Conservation (phyloP, 495 filamentous ascomycete genomes). For the Lasiosphaeria miniovina region DNA sequence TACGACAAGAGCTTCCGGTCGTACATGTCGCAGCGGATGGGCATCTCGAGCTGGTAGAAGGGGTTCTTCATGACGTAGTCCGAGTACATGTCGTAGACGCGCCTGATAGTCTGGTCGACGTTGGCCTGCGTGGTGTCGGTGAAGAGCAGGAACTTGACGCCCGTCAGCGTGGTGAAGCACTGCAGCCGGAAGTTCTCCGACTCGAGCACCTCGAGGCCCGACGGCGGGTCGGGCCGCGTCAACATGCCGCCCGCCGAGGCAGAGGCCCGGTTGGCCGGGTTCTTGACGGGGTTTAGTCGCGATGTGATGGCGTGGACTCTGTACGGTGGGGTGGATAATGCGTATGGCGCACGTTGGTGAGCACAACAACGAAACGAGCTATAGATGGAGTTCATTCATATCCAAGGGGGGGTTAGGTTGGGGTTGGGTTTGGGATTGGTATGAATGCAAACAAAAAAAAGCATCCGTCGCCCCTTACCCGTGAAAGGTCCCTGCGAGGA, state of each 20-base stretch:
- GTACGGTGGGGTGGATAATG: slow-evolving; percentile 3
- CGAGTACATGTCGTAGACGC: slow-evolving; percentile 90
- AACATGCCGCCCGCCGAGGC: slow-evolving; percentile 49
- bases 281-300: slow-evolving; percentile 62
- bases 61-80: slow-evolving; percentile 99
- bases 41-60: slow-evolving; percentile 98
- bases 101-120: slow-evolving; percentile 73
- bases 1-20: slow-evolving; percentile 77
- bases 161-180: slow-evolving; percentile 91
- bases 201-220: slow-evolving; percentile 88
- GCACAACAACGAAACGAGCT: too few relatives aligned
- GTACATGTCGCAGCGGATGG: slow-evolving; percentile 89
- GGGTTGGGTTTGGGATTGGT: background rate
- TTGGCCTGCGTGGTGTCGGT: slow-evolving; percentile 89
- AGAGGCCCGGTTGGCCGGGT: slow-evolving; percentile 35
- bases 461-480: slow-evolving; percentile 50
- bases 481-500: slow-evolving; percentile 97
- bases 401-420: background rate
- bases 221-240: slow-evolving; percentile 52
- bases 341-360: background rate
- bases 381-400: background rate
- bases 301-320: slow-evolving; percentile 90
- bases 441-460: slow-evolving; percentile 8
- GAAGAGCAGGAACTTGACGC: slow-evolving; percentile 92
- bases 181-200: slow-evolving; percentile 87